Evolutionary conservation across 2,329 filamentous ascomycete genomes (phyloP), one percentile per base, ranked within the genome.

Genomic region (Onygena corvina): DNA sequence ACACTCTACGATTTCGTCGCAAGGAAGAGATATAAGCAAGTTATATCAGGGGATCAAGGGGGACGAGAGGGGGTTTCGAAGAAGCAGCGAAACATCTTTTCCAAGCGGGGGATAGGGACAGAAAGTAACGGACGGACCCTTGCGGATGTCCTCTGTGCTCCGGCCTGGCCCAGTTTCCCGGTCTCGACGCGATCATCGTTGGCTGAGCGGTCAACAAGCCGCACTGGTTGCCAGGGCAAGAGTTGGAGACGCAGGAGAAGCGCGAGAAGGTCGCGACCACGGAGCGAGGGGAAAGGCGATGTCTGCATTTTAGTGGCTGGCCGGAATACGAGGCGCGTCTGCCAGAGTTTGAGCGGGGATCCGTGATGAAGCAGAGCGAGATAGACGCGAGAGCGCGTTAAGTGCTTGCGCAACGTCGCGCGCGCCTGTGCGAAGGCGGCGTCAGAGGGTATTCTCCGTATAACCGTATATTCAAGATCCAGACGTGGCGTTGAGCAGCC

Each of bases 371-470:
- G 38, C 21, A 27, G 38, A 21, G 38, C 38, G 21, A 25, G 21
- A 42, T 42, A 42, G 38, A 42, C 38, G 38, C 38, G 38, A 42
- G n/a, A 42, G 5, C 38, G 38, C 38, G 38, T 42, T 42, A 42
- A 42, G 23, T 42, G 38, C 21, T 29, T 42, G 20, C 35, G n/a
- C 3, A 42, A 6, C 16, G 9, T 11, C 38, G 21, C 38, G 9
- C 29, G 29, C 29, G 29, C 29, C 29, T 3, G 29, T 11, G 8
- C n/a, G 4, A 4, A 11, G n/a, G 4, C 8, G 29, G 9, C 3
- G 29, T n/a, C n/a, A n/a, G n/a, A n/a, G n/a, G n/a, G n/a, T n/a
- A n/a, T n/a, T n/a, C n/a, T n/a, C n/a, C n/a, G n/a, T n/a, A n/a
- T n/a, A n/a, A n/a, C n/a, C n/a, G n/a, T n/a, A n/a, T n/a, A n/a